These are phyloP conservation scores for Capsella rubella DNA, from an alignment of 441 rosid genomes.

Conservation along the genomic window DNA sequence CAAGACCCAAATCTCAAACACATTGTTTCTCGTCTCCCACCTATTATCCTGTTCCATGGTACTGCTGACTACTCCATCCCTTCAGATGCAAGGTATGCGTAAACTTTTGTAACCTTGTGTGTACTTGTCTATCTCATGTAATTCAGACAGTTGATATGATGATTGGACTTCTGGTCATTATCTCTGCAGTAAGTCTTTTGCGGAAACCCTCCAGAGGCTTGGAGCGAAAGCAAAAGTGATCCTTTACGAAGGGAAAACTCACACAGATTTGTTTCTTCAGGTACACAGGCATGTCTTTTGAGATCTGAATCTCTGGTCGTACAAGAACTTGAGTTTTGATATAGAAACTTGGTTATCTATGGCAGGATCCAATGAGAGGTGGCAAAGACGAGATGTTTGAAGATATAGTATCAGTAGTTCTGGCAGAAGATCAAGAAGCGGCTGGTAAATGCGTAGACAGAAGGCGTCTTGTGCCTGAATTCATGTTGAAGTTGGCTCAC, in stretches of 20 bases:
- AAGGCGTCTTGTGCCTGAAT: conserved; percentile 93
- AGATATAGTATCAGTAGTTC: conserved; percentile 70
- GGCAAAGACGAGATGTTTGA: conserved; percentile 87
- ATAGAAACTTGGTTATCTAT: conserved; percentile 26
- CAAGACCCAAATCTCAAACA: conserved; percentile 63
- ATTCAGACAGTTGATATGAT: conserved; percentile 28
- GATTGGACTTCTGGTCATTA: conserved; percentile 11
- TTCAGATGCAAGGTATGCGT: conserved; percentile 78
- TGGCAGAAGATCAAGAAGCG: conserved; percentile 64
- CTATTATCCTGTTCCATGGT: conserved; percentile 82
- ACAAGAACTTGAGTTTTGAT: conserved; percentile 28
- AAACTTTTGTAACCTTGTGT: conserved; percentile 8
- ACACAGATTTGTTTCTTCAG: conserved; percentile 97
- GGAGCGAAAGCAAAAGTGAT: conserved; percentile 81
- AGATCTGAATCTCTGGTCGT: neutral
- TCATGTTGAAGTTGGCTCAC: conserved; percentile 84
- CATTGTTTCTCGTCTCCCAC: conserved; percentile 78
- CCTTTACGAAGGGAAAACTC: conserved; percentile 87
- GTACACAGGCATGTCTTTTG: conserved; percentile 41
- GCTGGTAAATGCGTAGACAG: conserved; percentile 62
- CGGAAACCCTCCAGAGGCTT: conserved; percentile 67
- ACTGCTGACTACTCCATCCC: conserved; percentile 96
- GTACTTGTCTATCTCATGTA: conserved; percentile 25
- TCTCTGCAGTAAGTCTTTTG: conserved; percentile 72
- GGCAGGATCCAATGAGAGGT: conserved; percentile 98